Base-by-base conservation (phyloP, 2,329 filamentous ascomycete species). In the Penicillium griseofulvum region DNA sequence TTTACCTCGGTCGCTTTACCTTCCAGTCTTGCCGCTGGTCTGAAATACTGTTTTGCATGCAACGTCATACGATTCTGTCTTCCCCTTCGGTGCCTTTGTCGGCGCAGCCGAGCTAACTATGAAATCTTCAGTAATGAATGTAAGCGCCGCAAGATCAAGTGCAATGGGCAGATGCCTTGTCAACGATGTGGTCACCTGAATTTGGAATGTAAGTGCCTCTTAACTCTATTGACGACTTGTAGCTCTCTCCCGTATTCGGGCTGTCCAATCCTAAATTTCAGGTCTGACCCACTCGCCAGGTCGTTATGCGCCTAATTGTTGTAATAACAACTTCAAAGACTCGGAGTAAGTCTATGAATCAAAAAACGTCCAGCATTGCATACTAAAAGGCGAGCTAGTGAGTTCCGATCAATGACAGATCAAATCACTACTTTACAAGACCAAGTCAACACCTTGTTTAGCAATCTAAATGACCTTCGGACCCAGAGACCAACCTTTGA, bases 271-370 rank as follows among this genome's bases (percentile, higher is more conserved):
- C 28, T 12, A 8, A 8, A 16, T 28, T 8, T n/a, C 28, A 29
- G 28, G 41, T 12, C 55, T 57, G 31, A 65, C 29, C 9, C n/a
- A 38, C 19, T 19, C 31, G n/a, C 4, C 45, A 77, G 74, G 83
- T 67, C 74, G 84, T 55, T 87, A 87, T 75, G 82, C 84, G 57
- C 83, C 84, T 5, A 87, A 87, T 66, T 87, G 85, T 76, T 87
- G 84, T 71, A 79, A 74, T 59, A 92, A 85, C 77, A 91, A 84
- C 72, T 91, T 96, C 81, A 94, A 93, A 73, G 92, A 97, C 67
- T 91, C 91, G 44, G 90, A 95, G 78, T 82, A 71, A 56, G 79
- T 69, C 19, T 6, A 16, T 2, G 16, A 33, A 41, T 12, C 22
- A 34, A 33, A 19, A 22, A 11, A 12, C n/a, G 6, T 14, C 39